Evolutionary conservation across 306 rosid genomes (phyloP).

Genomic region (Casuarina glauca): DNA sequence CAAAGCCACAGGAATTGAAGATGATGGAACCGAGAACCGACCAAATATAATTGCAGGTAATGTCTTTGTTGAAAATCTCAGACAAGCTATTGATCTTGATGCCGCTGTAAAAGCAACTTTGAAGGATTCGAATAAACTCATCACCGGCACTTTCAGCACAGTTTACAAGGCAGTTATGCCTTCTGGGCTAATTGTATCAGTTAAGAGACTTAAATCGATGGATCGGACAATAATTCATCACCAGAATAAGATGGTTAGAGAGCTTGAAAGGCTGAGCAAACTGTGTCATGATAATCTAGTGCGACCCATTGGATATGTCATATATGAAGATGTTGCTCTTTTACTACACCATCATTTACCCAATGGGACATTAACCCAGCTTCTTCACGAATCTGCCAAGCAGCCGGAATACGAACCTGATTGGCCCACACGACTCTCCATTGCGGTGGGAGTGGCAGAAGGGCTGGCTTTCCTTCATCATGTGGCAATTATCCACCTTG

Average conservation of each 20-base stretch:
- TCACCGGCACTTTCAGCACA: conserved; percentile 89
- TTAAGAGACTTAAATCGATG: conserved; percentile 88
- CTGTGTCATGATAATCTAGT: conserved; percentile 83
- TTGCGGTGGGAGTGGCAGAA: conserved; percentile 93
- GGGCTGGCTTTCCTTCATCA: conserved; percentile 96
- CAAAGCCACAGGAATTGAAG: conserved; percentile 63
- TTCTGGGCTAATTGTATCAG: conserved; percentile 81
- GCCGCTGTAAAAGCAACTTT: conserved; percentile 83
- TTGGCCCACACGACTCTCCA: conserved; percentile 81
- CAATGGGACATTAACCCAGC: conserved; percentile 83
- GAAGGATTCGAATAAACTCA: conserved; percentile 84
- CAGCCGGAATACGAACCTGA: conserved; percentile 85
- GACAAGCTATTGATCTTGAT: conserved; percentile 90
- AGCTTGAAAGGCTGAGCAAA: conserved; percentile 90
- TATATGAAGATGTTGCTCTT: conserved; percentile 93
- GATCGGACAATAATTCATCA: conserved; percentile 95
- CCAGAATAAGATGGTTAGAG: conserved; percentile 95
- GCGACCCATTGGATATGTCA: conserved; percentile 89
- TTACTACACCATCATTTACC: conserved; percentile 83
- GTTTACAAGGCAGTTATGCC: conserved; percentile 96
- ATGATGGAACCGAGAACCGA: conserved; percentile 45
- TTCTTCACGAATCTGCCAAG: conserved; percentile 78
- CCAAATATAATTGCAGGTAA: conserved; percentile 80
- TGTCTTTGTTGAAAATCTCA: conserved; percentile 80
- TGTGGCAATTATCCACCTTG: conserved; percentile 92